Conservation (phyloP, 352 stramenopile species). For the Phytophthora litchii region DNA sequence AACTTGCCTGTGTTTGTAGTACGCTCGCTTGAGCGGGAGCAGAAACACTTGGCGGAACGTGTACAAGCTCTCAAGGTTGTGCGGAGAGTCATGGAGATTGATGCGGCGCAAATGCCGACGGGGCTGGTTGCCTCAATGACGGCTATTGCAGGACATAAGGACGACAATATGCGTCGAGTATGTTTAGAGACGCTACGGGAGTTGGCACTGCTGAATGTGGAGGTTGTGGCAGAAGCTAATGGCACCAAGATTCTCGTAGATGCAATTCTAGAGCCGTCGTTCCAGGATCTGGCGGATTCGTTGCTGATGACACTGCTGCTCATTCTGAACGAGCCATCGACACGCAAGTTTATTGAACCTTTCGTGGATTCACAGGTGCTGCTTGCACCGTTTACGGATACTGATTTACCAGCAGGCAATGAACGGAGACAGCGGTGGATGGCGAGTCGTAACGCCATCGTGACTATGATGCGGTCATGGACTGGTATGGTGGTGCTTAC, state of each 20-base stretch:
- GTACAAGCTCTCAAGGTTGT: slow-evolving; percentile 90
- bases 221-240: slow-evolving; percentile 85
- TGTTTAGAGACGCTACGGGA: slow-evolving; percentile 88
- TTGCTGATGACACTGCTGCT: slow-evolving; percentile 86
- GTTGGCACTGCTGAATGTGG: slow-evolving; percentile 78
- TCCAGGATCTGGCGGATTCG: slow-evolving; percentile 85
- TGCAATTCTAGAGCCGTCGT: slow-evolving; percentile 88
- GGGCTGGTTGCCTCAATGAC: slow-evolving; percentile 83
- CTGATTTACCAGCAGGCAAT: slow-evolving; percentile 81
- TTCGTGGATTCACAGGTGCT: slow-evolving; percentile 89
- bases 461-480: slow-evolving; percentile 92
- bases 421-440: slow-evolving; percentile 89
- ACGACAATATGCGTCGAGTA: slow-evolving; percentile 89
- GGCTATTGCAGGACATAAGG: slow-evolving; percentile 86
- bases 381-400: slow-evolving; percentile 89
- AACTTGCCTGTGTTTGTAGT: slow-evolving; percentile 87
- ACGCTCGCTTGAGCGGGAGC: slow-evolving; percentile 83
- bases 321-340: slow-evolving; percentile 85
- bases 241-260: slow-evolving; percentile 86
- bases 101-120: slow-evolving; percentile 83
- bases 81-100: slow-evolving; percentile 85
- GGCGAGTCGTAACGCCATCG: slow-evolving; percentile 88
- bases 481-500: slow-evolving; percentile 88
- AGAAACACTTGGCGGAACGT: slow-evolving; percentile 84
- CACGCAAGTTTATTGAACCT: slow-evolving; percentile 86